phyloP scores from a whole-genome alignment of 1,139 yeast species.

The Yamadazyma sp. region DNA sequence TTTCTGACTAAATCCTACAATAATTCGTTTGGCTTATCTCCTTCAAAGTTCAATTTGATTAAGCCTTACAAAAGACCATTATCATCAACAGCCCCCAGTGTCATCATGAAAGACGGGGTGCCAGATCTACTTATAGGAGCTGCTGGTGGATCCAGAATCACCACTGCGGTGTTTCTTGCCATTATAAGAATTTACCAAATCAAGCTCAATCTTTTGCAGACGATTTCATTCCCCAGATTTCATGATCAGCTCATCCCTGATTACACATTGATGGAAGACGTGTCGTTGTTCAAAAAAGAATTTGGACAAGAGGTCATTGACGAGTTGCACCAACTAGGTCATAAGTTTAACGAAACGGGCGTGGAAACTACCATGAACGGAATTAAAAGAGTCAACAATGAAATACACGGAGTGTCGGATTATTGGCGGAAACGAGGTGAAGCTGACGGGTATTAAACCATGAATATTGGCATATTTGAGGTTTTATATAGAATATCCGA shows the following conservation, averaged over 20 bases:
- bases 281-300: conserved; percentile 30
- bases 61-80: conserved; percentile 79
- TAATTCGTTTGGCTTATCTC: conserved; percentile 78
- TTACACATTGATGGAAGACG: conserved; percentile 56
- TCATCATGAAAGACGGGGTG: conserved; percentile 49
- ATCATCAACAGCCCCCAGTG: conserved; percentile 79
- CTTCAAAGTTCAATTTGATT: conserved; percentile 77
- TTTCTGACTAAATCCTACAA: conserved; percentile 71
- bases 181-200: conserved; percentile 64
- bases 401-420: conserved; percentile 42
- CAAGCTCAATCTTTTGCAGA: conserved; percentile 57
- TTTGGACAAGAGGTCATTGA: conserved; percentile 16
- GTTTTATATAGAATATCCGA: conserved; percentile 1
- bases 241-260: conserved; percentile 92
- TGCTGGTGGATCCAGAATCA: conserved; percentile 90
- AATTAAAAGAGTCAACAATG: conserved; percentile 22
- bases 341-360: conserved; percentile 33
- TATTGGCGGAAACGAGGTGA: conserved; percentile 47
- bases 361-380: conserved; percentile 47
- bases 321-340: conserved; percentile 24
- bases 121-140: conserved; percentile 82
- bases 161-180: conserved; percentile 83
- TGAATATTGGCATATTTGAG: not conserved
- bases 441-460: conserved; percentile 37
- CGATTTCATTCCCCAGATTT: conserved; percentile 74